These are phyloP conservation scores for Fusarium proliferatum DNA, from an alignment of 2,329 filamentous ascomycete genomes.

Conservation along the genomic window DNA sequence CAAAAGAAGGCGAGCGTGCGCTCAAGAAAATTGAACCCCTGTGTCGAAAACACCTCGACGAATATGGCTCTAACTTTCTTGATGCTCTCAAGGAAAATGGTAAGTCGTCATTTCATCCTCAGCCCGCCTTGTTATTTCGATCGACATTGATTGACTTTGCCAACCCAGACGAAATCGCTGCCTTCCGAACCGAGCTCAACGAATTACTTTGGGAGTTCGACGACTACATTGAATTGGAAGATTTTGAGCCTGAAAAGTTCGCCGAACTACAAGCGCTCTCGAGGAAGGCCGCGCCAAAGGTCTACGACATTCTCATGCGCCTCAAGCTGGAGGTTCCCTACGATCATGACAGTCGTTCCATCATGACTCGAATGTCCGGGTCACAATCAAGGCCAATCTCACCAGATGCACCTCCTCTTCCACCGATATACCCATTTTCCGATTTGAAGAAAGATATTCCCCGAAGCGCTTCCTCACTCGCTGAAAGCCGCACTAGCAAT, in stretches of 20 bases:
- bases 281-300: conserved; percentile 60
- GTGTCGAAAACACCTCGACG: conserved; percentile 60
- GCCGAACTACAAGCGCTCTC: conserved; percentile 60
- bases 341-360: conserved; percentile 43
- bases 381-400: conserved; percentile 46
- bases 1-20: conserved; percentile 61
- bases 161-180: conserved; percentile 58
- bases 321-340: conserved; percentile 61
- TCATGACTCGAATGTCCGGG: conserved; percentile 44
- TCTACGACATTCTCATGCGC: conserved; percentile 63
- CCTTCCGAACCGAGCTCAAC: conserved; percentile 59
- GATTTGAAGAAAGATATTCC: conserved; percentile 22
- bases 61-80: conserved; percentile 62
- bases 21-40: conserved; percentile 63
- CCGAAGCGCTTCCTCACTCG: conserved; percentile 16
- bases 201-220: conserved; percentile 68
- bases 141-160: conserved; percentile 28
- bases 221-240: conserved; percentile 61
- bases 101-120: conserved; percentile 46
- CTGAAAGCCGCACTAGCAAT: conserved; percentile 21
- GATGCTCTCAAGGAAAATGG: conserved; percentile 65
- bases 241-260: conserved; percentile 64
- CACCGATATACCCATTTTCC: conserved; percentile 36
- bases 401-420: conserved; percentile 40
- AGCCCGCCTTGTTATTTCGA: not conserved